A percentile compares a stretch with the other conserved stretches of the same genome.
Evolutionary conservation across 306 rosid species (phyloP).

Genomic region (Adenanthera pavonina): DNA sequence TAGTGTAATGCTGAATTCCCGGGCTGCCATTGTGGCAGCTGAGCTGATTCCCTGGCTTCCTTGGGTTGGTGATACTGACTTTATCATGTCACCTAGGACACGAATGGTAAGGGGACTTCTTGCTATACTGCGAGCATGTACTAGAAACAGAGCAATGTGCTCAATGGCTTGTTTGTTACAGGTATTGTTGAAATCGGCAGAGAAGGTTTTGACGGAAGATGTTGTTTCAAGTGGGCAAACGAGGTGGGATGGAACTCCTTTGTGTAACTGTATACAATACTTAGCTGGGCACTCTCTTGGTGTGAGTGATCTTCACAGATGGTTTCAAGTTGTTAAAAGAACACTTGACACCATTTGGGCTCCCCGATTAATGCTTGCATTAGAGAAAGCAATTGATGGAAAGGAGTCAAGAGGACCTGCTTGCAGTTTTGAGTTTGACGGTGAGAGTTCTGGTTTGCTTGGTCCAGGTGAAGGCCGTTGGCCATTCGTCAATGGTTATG

Average conservation of each 20-base stretch:
- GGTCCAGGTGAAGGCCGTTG: conserved; percentile 98
- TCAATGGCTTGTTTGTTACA: conserved; percentile 91
- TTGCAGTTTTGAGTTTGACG: conserved; percentile 94
- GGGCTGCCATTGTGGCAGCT: conserved; percentile 93
- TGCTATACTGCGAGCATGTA: conserved; percentile 94
- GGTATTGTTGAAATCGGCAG: conserved; percentile 85
- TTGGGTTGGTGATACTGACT: conserved; percentile 71
- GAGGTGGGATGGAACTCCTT: conserved; percentile 93
- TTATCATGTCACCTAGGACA: conserved; percentile 88
- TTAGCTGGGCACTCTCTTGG: conserved; percentile 92
- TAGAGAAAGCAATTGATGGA: conserved; percentile 88
- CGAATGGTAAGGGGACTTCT: conserved; percentile 95
- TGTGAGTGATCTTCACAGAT: conserved; percentile 76
- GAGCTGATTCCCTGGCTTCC: conserved; percentile 98
- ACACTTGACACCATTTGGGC: conserved; percentile 84
- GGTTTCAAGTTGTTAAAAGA: conserved; percentile 84
- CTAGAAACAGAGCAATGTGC: conserved; percentile 98
- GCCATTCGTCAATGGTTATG: conserved; percentile 95
- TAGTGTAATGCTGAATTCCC: conserved; percentile 95
- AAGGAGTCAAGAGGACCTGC: conserved; percentile 95
- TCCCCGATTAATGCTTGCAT: conserved; percentile 74
- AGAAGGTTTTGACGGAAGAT: conserved; percentile 68
- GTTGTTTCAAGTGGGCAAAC: conserved; percentile 66
- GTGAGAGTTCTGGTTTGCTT: conserved; percentile 99
- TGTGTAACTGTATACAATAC: conserved; percentile 92